Base-by-base conservation (phyloP, 2,329 filamentous ascomycete species). In the Monascus ruber region DNA sequence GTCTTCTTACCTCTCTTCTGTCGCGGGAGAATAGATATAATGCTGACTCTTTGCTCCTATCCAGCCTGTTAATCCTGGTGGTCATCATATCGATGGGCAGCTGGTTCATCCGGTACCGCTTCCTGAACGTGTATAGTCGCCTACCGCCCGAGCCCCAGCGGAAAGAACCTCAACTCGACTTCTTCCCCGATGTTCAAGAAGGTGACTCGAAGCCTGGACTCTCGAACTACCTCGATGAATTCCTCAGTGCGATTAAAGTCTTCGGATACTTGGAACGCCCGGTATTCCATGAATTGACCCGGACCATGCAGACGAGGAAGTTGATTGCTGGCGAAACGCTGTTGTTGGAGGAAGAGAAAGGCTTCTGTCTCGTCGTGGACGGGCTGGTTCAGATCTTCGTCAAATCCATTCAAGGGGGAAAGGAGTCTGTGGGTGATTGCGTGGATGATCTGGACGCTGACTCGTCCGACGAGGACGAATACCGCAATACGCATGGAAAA, bases 231-330 rank as follows among this genome's bases (percentile, higher is more conserved):
- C 72, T 98, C 25, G 91, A 98, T 63, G 93, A 98, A 60, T 98
- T 98, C 52, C 70, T 98, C 24, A 96, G 88, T 58, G 91, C 93
- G 26, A 98, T 98, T 68, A 98, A 96, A 63, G 91, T 98, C 42
- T 98, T 98, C 64, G 91, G 91, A 6, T 98, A 96, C 56, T 70
- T 98, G 33, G 91, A 98, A 60, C 79, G 91, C 25, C 87, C 91
- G 0, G 91, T 98, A 33, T 98, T 98, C 55, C 93, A 98, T 56
- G 91, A 98, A 64, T 75, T 98, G 51, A 98, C 91, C 0, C 74
- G 91, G 43, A 95, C 88, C 42, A 98, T 98, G 91, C 91, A 98
- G 67, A 98, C 93, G 17, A 75, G 86, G 51, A 95, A 95, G 63
- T 72, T 98, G 36, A 93, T 96, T 53, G 89, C 91, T 4, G 91